These are phyloP conservation scores for Irpex lacteus DNA, from an alignment of 1,284 basidiomycete genomes.

Conservation along the genomic window DNA sequence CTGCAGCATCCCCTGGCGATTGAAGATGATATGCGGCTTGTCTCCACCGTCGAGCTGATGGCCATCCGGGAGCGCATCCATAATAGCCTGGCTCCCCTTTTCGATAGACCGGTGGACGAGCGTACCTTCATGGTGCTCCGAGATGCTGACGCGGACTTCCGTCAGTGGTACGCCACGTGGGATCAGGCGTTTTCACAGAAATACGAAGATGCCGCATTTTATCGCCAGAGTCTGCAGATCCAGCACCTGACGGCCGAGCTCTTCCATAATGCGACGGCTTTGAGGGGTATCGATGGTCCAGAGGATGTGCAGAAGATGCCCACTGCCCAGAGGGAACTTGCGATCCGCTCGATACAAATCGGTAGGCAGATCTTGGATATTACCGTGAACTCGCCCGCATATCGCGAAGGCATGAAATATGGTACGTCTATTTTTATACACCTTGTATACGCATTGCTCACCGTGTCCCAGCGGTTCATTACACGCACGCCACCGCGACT, in stretches of 20 bases:
- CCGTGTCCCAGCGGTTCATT: conserved; percentile 68
- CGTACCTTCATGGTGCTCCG: conserved; percentile 63
- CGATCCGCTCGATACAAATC: conserved; percentile 68
- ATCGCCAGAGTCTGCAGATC: conserved; percentile 78
- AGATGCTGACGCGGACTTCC: conserved; percentile 65
- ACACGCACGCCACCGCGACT: conserved; percentile 89
- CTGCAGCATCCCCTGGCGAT: conserved; percentile 86
- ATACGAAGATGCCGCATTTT: conserved; percentile 81
- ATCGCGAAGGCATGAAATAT: conserved; percentile 88
- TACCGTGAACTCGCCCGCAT: conserved; percentile 74
- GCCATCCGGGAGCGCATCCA: conserved; percentile 75
- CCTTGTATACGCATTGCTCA: conserved; percentile 11
- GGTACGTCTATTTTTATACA: conserved; percentile 41
- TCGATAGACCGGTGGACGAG: conserved; percentile 66
- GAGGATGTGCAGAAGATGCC: conserved; percentile 79
- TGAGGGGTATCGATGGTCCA: conserved; percentile 72
- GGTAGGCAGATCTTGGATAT: conserved; percentile 70
- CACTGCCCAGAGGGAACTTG: conserved; percentile 63
- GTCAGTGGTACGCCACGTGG: conserved; percentile 73
- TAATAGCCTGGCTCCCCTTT: conserved; percentile 60
- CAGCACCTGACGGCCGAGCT: conserved; percentile 78
- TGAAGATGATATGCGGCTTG: conserved; percentile 91
- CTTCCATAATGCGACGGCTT: conserved; percentile 77
- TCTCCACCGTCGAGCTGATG: conserved; percentile 88
- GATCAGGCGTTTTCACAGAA: conserved; percentile 77